Percentiles rank a stretch among this genome's conserved stretches.
phyloP scores from a whole-genome alignment of 306 rosid genomes.

The Cicer judaicum region DNA sequence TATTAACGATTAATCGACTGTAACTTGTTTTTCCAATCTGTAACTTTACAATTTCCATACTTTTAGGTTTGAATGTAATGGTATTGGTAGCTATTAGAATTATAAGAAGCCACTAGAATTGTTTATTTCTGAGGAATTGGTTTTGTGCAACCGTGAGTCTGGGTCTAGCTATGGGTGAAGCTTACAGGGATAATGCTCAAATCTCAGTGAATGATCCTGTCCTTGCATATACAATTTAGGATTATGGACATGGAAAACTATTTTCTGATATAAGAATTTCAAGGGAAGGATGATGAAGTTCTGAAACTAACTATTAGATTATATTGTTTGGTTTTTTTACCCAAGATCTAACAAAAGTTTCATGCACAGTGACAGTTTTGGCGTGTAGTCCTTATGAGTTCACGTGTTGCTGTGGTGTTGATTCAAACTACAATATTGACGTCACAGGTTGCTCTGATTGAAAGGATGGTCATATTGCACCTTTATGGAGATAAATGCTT shows the following conservation, averaged over 20 bases:
- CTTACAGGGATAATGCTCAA: conserved; percentile 86
- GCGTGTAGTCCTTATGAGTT: too few species aligned
- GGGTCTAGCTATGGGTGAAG: conserved; percentile 90
- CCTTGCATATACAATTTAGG: conserved; percentile 77
- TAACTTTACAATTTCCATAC: too few species aligned
- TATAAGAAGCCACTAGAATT: too few species aligned
- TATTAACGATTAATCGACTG: conserved; percentile 70
- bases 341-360: too few species aligned
- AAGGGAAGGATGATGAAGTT: conserved; percentile 76
- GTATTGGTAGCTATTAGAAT: too few species aligned
- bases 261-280: conserved; percentile 69
- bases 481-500: conserved; percentile 85
- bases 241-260: conserved; percentile 67
- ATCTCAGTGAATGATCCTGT: conserved; percentile 68
- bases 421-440: conserved; percentile 19
- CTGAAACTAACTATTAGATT: conserved; percentile 84
- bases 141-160: conserved; percentile 85
- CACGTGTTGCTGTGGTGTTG: conserved; percentile 34
- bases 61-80: too few species aligned
- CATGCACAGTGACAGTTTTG: background rate
- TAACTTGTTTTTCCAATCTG: too few species aligned
- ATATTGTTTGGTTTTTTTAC: conserved; percentile 66
- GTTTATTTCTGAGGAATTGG: conserved; percentile 48
- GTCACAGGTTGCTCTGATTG: conserved; percentile 75
- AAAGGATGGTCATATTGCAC: conserved; percentile 94